Base-by-base conservation (phyloP, 2,329 filamentous ascomycete genomes). In the Pseudogymnoascus sp. region DNA sequence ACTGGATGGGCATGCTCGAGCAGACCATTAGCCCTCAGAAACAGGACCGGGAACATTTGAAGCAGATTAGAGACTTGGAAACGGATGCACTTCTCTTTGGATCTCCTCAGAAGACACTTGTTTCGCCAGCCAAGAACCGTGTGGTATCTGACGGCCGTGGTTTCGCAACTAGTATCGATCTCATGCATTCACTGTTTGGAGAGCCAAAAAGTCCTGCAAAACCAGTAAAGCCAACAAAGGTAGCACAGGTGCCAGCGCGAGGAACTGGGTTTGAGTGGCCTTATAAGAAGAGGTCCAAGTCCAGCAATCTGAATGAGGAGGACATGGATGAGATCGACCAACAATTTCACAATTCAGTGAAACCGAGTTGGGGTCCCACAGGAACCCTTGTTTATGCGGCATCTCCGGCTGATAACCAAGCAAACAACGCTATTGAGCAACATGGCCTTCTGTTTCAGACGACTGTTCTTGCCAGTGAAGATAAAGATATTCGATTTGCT, bases 11-110 rank as follows among this genome's bases (percentile, higher is more conserved):
- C 67, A 92, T 96, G 76, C 79, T 99, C 64, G 89, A 91, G 71
- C 91, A 91, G 66, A 97, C 94, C 5, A 90, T 97, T 66, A 96
- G 90, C 69, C 92, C 94, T 5, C 85, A 89, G 70, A 97, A 97
- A 76, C 87, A 94, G 69, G 89, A 96, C 75, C 89, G 92, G 61
- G 86, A 86, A 26, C 77, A 94, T 33, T 79, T 86, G 38, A 79
- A 78, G 67, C 79, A 78, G 23, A 69, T 81, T 74, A 74, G 85
- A 79, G 76, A 86, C 75, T 21, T 57, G 28, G 57, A 59, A 30
- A 67, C 69, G 58, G 66, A 70, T 59, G 39, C 66, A 28, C 61
- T 45, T 30, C 33, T 39, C 34, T 52, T 68, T 58, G 68, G 65
- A 9, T 64, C 68, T 28, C 76, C 62, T 52, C 63, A 65, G 77